Conservation (phyloP, 1,139 yeast genomes). For the Debaryomyces udenii region DNA sequence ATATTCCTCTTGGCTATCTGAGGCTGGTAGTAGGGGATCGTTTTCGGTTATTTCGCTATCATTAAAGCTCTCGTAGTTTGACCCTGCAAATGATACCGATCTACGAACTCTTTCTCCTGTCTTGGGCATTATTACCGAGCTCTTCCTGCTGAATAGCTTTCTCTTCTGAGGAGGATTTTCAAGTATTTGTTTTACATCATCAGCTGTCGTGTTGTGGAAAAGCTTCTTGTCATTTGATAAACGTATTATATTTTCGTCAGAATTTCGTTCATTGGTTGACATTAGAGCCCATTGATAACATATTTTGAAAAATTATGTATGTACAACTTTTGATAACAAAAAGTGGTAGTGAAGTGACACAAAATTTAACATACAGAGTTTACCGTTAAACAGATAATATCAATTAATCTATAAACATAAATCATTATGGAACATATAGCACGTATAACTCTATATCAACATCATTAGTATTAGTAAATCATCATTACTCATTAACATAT, state of each 20-base stretch:
- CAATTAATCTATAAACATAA: slow-evolving; percentile 9
- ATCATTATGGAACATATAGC: slow-evolving; percentile 8
- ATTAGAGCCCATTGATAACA: slow-evolving; percentile 3
- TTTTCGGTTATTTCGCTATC: slow-evolving; percentile 9
- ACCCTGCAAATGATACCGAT: slow-evolving; percentile 27
- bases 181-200: slow-evolving; percentile 3
- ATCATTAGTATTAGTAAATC: slow-evolving; percentile 11
- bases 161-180: slow-evolving; percentile 1
- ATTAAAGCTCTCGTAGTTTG: slow-evolving; percentile 23
- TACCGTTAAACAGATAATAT: background rate
- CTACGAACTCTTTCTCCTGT: slow-evolving; percentile 47
- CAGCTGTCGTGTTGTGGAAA: slow-evolving; percentile 1
- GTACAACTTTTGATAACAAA: no score
- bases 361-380: background rate
- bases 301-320: no score
- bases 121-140: slow-evolving; percentile 44
- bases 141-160: slow-evolving; percentile 20
- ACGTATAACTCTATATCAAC: slow-evolving; percentile 1
- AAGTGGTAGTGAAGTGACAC: background rate
- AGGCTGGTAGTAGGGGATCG: slow-evolving; percentile 9
- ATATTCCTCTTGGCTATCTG: slow-evolving; percentile 7
- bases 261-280: slow-evolving; percentile 3
- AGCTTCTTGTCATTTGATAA: background rate
- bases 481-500: slow-evolving; percentile 12
- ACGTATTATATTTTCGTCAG: background rate